Percentiles rank a stretch among this genome's conserved stretches.
These are phyloP conservation scores for Drechslerella stenobrocha DNA, from an alignment of 2,329 filamentous ascomycete species.

Conservation along the genomic window DNA sequence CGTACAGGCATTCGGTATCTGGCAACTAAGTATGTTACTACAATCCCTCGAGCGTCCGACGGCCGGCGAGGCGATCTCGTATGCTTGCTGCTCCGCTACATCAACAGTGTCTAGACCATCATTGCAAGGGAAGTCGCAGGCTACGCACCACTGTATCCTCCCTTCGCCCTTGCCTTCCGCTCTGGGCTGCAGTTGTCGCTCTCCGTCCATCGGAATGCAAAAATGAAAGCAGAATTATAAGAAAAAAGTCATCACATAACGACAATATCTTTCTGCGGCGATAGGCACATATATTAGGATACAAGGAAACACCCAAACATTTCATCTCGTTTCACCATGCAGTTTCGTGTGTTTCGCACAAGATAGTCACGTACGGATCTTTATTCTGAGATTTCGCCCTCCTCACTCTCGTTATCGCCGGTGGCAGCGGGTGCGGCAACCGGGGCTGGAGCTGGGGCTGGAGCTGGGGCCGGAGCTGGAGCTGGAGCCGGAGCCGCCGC, in stretches of 20 bases:
- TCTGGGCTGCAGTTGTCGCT: neutral
- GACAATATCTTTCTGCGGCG: constrained; percentile 17
- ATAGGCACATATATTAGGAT: constrained; percentile 41
- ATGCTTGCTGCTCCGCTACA: constrained; percentile 46
- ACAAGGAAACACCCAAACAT: constrained; percentile 36
- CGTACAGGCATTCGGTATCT: constrained; percentile 33
- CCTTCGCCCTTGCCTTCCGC: constrained; percentile 10
- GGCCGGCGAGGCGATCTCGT: constrained; percentile 17
- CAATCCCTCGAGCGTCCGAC: constrained; percentile 8
- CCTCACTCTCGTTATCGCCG: constrained; percentile 41
- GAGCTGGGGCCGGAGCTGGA: constrained; percentile 11
- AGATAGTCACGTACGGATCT: constrained; percentile 41
- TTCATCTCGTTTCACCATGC: constrained; percentile 20
- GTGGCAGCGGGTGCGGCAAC: constrained; percentile 12
- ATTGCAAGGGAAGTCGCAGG: constrained; percentile 47
- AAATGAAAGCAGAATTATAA: constrained; percentile 4
- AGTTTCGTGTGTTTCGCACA: constrained; percentile 10
- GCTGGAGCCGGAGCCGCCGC: constrained; percentile 13
- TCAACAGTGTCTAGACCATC: constrained; percentile 44
- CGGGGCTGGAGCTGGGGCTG: constrained; percentile 12
- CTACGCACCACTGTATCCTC: constrained; percentile 38
- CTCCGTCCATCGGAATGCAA: constrained; percentile 1
- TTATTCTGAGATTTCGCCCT: constrained; percentile 43
- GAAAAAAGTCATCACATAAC: constrained; percentile 16
- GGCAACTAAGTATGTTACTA: neutral